Conservation (phyloP, 2,329 filamentous ascomycete genomes). For the Xylaria sp. region DNA sequence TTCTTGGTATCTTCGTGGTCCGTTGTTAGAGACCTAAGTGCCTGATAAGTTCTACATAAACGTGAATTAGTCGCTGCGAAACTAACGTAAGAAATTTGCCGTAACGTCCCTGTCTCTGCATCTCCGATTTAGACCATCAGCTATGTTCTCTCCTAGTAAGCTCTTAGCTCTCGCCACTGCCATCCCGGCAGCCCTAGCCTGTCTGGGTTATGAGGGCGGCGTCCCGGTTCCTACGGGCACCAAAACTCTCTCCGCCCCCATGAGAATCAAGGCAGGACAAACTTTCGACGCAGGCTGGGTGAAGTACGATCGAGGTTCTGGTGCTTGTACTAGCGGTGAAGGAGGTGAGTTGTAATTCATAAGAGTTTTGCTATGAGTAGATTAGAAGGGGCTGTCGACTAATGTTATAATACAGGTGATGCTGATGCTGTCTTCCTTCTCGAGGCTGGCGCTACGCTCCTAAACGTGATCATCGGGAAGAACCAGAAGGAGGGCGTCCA, state of each 20-base stretch:
- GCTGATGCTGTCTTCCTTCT: constrained; percentile 50
- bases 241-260: constrained; percentile 47
- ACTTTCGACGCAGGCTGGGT: constrained; percentile 52
- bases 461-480: constrained; percentile 55
- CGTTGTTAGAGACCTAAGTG: too few relatives aligned
- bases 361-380: not conserved
- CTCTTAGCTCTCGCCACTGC: constrained; percentile 44
- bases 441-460: constrained; percentile 47
- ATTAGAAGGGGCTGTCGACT: not conserved
- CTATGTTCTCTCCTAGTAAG: constrained; percentile 33
- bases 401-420: constrained; percentile 47
- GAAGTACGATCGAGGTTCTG: constrained; percentile 54
- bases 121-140: not conserved
- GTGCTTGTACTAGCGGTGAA: constrained; percentile 55
- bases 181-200: constrained; percentile 48
- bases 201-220: constrained; percentile 49
- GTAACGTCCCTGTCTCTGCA: not conserved
- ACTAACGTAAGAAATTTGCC: not conserved
- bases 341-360: constrained; percentile 48
- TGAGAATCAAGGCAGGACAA: constrained; percentile 48
- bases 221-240: constrained; percentile 45
- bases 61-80: not conserved
- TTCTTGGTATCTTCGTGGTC: not conserved
- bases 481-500: constrained; percentile 55
- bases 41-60: constrained; percentile 17